These are phyloP conservation scores for Plasmodium coatneyi DNA, from an alignment of 169 alveolate species.

Conservation along the genomic window DNA sequence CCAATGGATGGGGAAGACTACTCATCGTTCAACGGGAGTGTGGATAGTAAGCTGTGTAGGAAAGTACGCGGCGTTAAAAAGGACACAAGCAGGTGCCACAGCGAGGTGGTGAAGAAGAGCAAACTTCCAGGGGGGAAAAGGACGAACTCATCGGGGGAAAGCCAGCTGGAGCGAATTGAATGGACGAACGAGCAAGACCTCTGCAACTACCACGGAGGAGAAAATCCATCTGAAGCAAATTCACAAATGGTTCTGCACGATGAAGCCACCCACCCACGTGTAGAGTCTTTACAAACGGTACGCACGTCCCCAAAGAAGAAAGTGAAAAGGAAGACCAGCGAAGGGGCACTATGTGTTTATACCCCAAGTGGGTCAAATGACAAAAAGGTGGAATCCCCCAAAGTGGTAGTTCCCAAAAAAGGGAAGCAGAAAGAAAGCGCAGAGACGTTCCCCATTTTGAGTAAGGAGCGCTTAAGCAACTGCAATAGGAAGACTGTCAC, in stretches of 20 bases:
- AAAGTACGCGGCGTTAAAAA: not conserved
- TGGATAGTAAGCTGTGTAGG: not conserved
- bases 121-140: not conserved
- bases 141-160: not conserved
- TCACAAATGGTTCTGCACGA: not conserved
- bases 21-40: not conserved
- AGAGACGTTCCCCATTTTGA: not conserved
- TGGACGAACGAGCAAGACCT: not conserved
- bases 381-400: not conserved
- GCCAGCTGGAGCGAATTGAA: not conserved
- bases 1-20: not conserved
- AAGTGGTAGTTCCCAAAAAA: not conserved
- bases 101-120: constrained; percentile 10
- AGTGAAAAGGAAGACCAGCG: not conserved
- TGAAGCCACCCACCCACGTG: not conserved
- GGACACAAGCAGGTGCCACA: not conserved
- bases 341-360: not conserved
- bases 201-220: not conserved
- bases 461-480: not conserved
- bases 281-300: not conserved
- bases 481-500: not conserved
- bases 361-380: not conserved
- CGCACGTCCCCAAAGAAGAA: not conserved
- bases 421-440: not conserved
- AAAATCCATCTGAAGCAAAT: not conserved